Base-by-base conservation (phyloP, 169 alveolate species). In the Plasmodium billcollinsi region DNA sequence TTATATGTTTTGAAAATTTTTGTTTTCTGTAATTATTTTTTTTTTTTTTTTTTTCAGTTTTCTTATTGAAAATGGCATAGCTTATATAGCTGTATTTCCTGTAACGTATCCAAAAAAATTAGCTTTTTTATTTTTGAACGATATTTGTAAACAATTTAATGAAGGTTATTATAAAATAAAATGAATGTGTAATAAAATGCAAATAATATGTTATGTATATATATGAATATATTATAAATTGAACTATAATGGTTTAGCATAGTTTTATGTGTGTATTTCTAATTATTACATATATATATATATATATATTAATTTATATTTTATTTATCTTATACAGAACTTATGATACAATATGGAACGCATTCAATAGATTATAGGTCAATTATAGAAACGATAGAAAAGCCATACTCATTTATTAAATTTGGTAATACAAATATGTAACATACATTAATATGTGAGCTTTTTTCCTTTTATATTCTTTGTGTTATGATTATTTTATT, bases 11-110 rank as follows among this genome's bases (percentile, higher is more conserved):
- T 3, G 63, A 14, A 49, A 39, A 39, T 39, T 39, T 39, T 39
- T 39, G 47, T 39, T 39, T 56, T 56, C 9, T 56, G 1, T 18
- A 12, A 24, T 24, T 24, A 24, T 24, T 24, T 56, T 56, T 56
- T n/a, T 66, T 63, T 39, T 50, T n/a, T 52, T 72, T 59, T 63
- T 65, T 65, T 86, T 88, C 45, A 88, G 93, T 61, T 94, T 93
- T 73, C 89, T 93, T n/a, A 89, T 94, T 33, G 96, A 94, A 52
- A 94, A 91, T 73, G 96, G 96, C 50, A 72, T 94, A 56, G 93
- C 95, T 39, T 94, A 93, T 61, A 90, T 94, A 90, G 93, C 95
- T 21, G 92, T 90, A 7, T 78, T 92, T 59, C 92, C 93, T 20
- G 45, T 88, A 7, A 52, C 74, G 12, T 92, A 91, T 54, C 96